Percentiles rank a stretch among this genome's conserved stretches.
These are phyloP conservation scores for Oryza rufipogon DNA, from an alignment of 176 grass and related monocot species.

Conservation along the genomic window DNA sequence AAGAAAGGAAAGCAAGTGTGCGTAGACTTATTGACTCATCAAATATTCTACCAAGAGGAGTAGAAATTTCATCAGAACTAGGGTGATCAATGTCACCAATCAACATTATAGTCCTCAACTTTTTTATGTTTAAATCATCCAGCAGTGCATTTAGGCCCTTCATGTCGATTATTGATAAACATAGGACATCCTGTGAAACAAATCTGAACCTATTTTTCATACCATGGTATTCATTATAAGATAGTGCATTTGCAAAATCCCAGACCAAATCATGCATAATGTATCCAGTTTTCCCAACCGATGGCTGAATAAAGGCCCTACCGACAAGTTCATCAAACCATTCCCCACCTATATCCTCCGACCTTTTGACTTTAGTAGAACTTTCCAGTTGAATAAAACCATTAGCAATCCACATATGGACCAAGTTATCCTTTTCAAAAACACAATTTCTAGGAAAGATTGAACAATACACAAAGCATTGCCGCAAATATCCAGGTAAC, in stretches of 20 bases:
- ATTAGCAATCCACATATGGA: constrained; percentile 66
- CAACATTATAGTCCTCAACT: too few species aligned
- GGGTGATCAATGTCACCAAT: too few species aligned
- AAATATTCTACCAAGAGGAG: too few species aligned
- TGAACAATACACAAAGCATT: constrained; percentile 51
- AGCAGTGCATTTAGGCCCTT: background rate
- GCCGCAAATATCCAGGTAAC: constrained; percentile 43
- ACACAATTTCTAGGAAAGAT: constrained; percentile 52
- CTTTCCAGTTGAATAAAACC: constrained; percentile 29
- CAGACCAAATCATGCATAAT: constrained; percentile 51
- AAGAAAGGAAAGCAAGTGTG: too few species aligned
- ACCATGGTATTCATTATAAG: constrained; percentile 42
- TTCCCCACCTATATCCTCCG: constrained; percentile 43
- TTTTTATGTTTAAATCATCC: too few species aligned
- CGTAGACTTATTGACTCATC: too few species aligned
- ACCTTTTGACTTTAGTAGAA: background rate
- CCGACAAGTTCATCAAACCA: constrained; percentile 54
- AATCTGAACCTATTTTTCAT: background rate
- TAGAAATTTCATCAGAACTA: too few species aligned
- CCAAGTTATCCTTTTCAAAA: constrained; percentile 40
- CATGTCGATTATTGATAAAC: constrained; percentile 45
- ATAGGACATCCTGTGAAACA: constrained; percentile 23
- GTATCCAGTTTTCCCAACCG: background rate
- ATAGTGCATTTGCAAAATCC: constrained; percentile 43
- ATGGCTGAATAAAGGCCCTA: constrained; percentile 41